These are phyloP conservation scores for Lathyrus tuberosus DNA, from an alignment of 306 rosid genomes.

Conservation along the genomic window DNA sequence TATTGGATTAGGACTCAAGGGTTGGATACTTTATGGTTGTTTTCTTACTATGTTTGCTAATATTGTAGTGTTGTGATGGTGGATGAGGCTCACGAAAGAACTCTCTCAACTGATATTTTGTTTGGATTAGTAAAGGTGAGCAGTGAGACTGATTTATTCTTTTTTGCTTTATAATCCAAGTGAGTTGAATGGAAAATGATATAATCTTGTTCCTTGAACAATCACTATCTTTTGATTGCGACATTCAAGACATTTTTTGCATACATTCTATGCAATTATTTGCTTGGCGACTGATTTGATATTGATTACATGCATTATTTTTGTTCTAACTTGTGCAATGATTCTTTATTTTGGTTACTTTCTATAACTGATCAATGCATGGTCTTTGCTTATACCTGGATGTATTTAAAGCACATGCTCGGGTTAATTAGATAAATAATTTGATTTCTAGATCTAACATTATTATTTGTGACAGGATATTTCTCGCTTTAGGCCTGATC, in stretches of 20 bases:
- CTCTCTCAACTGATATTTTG: constrained; percentile 94
- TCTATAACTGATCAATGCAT: constrained; percentile 23
- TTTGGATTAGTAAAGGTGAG: constrained; percentile 95
- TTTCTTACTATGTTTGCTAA: constrained; percentile 41
- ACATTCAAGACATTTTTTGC: constrained; percentile 20
- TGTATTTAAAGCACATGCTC: constrained; percentile 9
- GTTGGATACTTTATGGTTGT: constrained; percentile 26
- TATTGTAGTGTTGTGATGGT: constrained; percentile 91
- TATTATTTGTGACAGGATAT: constrained; percentile 63
- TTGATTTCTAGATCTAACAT: constrained; percentile 15
- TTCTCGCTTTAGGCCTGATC: constrained; percentile 89
- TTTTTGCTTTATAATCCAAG: constrained; percentile 13
- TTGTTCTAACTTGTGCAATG: constrained; percentile 3
- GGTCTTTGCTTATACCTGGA: constrained; percentile 4
- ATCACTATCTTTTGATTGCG: constrained; percentile 30
- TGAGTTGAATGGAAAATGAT: constrained; percentile 21
- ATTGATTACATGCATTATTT: constrained; percentile 30
- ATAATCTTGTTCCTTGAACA: constrained; percentile 22
- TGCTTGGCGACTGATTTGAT: constrained; percentile 22
- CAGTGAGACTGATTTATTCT: neutral
- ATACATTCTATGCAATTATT: constrained; percentile 1
- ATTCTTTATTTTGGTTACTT: constrained; percentile 34
- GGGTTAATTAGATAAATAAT: constrained; percentile 24
- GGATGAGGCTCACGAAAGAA: constrained; percentile 99
- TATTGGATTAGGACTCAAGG: constrained; percentile 25